Percentiles rank a stretch among this genome's conserved stretches.
Conservation (phyloP, 345 rosid genomes). For the Populus deltoides region DNA sequence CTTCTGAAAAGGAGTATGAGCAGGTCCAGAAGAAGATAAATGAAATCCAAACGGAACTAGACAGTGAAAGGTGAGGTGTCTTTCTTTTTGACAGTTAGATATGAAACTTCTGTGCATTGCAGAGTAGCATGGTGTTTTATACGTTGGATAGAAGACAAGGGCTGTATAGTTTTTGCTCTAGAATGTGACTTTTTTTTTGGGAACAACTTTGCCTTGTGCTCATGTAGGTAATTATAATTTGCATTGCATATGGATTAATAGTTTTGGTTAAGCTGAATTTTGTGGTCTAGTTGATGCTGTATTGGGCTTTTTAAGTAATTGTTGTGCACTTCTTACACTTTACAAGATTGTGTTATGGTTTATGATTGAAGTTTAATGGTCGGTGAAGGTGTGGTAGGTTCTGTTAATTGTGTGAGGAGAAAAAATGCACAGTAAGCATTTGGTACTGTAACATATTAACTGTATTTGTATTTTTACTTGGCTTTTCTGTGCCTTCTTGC, state of each 20-base stretch:
- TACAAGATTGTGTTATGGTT: too few species aligned
- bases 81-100: conserved; percentile 2
- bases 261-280: neutral
- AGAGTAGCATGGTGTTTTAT: neutral
- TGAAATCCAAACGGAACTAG: conserved; percentile 52
- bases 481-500: too few species aligned
- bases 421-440: too few species aligned
- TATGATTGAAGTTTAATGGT: neutral
- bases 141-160: neutral
- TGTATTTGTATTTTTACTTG: too few species aligned
- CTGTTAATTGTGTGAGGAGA: neutral
- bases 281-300: neutral
- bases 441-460: too few species aligned
- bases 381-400: neutral
- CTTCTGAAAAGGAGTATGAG: conserved; percentile 80
- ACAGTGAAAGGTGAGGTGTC: conserved; percentile 55
- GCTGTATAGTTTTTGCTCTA: neutral
- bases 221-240: neutral
- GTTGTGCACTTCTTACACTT: neutral
- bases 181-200: neutral
- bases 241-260: neutral
- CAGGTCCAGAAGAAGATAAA: conserved; percentile 58
- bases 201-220: neutral
- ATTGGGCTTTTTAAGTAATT: neutral
- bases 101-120: neutral